Conservation (phyloP, 2,329 filamentous ascomycete genomes). For the Cryoendolithus antarcticus region DNA sequence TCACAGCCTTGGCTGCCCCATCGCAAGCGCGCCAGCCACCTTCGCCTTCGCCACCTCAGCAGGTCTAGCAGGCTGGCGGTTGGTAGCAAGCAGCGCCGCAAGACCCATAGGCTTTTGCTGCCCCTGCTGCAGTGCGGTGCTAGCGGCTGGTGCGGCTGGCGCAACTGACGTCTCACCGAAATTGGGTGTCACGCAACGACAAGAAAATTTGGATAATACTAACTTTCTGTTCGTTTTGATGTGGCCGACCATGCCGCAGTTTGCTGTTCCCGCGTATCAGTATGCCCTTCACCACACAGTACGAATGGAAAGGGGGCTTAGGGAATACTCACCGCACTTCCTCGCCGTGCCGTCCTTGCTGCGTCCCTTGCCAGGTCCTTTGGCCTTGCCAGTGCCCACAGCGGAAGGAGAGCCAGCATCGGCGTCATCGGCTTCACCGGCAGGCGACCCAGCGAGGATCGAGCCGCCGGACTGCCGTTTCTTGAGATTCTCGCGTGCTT, state of each 20-base stretch:
- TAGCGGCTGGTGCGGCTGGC: background rate
- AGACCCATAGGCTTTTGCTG: background rate
- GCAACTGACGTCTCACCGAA: constrained; percentile 1
- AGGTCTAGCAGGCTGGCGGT: background rate
- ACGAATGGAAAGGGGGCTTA: too few species aligned
- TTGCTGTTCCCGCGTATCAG: constrained; percentile 33
- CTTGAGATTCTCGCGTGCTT: constrained; percentile 85
- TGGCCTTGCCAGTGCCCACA: constrained; percentile 16
- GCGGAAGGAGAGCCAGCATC: constrained; percentile 33
- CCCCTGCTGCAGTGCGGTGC: background rate
- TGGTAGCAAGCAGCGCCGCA: background rate
- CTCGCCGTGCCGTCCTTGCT: constrained; percentile 58
- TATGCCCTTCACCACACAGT: too few species aligned
- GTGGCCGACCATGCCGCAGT: constrained; percentile 90
- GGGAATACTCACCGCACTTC: constrained; percentile 53
- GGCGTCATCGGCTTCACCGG: constrained; percentile 29
- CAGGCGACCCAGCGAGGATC: constrained; percentile 22
- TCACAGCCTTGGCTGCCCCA: constrained; percentile 2
- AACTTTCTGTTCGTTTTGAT: constrained; percentile 99
- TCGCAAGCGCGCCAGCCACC: constrained; percentile 1
- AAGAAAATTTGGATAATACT: constrained; percentile 24
- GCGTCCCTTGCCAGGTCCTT: constrained; percentile 23
- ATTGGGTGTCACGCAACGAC: constrained; percentile 4
- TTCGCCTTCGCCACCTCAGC: background rate
- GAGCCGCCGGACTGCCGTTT: constrained; percentile 24